Evolutionary conservation across 208 protist species (phyloP), one percentile per base, ranked within the genome.

Genomic region (Leishmania turanica): DNA sequence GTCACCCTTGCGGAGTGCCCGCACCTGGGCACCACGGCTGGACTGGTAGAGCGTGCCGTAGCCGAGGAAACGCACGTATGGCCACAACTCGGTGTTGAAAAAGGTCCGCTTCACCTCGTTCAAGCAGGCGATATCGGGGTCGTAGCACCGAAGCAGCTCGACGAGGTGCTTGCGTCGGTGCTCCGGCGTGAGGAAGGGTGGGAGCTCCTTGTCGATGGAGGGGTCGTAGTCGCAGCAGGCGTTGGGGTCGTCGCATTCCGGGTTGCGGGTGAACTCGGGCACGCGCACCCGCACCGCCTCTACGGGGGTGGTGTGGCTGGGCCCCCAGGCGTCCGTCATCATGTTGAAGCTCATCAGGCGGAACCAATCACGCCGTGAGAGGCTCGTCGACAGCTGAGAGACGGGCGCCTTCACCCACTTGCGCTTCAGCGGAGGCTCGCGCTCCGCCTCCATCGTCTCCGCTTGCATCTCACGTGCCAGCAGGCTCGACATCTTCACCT

Each of bases 291-390:
- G 74, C 49, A 91, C 88, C 73, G 86, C 88, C 76, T 91, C 84
- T 1, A 95, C 92, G 17, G 91, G 91, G 3, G 88, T 95, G 27
- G 88, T 90, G 58, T 40, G 42, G 11, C 40, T 27, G 6, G 76
- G 53, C n/a, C 75, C 89, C 89, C 90, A 97, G 9, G 80, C 80
- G 78, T 96, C 92, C 8, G 85, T 84, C 92, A 96, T 96, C 60
- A 91, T 87, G 84, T 97, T 97, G 66, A 96, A 97, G 69, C 87
- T 88, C 94, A 97, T 94, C 31, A 97, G n/a, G 11, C 94, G 92
- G 78, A 97, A 97, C 92, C 94, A 97, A 79, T 96, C 90, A 8
- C 91, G 83, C 7, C 90, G 84, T 19, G 92, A 90, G 15, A 82
- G 53, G 15, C 87, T 77, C 7, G 92, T 97, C 11, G 93, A 96